A percentile compares a stretch with the other conserved stretches of the same genome.
Evolutionary conservation across 2,329 filamentous ascomycete genomes (phyloP).

Genomic region (Colletotrichum spinosum): DNA sequence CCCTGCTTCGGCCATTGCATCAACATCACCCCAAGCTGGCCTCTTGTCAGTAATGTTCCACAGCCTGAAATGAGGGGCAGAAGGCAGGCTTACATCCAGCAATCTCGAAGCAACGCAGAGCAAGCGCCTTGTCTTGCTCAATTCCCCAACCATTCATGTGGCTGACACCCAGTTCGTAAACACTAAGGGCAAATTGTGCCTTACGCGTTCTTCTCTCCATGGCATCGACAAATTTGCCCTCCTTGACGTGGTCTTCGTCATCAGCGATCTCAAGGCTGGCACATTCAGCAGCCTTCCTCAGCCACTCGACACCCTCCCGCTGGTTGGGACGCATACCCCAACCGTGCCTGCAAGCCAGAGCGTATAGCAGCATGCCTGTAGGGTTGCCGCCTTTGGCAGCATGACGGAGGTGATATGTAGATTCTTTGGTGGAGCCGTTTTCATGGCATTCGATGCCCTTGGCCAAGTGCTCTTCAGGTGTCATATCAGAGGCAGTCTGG

Average conservation of each 20-base stretch:
- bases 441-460: slow-evolving; percentile 94
- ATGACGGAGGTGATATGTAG: slow-evolving; percentile 93
- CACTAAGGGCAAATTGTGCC: slow-evolving; percentile 93
- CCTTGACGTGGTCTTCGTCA: slow-evolving; percentile 76
- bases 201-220: slow-evolving; percentile 84
- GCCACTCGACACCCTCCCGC: slow-evolving; percentile 89
- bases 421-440: slow-evolving; percentile 87
- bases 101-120: slow-evolving; percentile 94
- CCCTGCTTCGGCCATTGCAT: slow-evolving; percentile 92
- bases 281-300: slow-evolving; percentile 89
- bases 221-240: slow-evolving; percentile 72
- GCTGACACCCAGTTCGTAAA: slow-evolving; percentile 95
- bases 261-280: slow-evolving; percentile 86
- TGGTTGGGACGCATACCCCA: slow-evolving; percentile 98
- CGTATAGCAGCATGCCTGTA: slow-evolving; percentile 96
- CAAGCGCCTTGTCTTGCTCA: slow-evolving; percentile 88
- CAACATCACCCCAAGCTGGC: slow-evolving; percentile 89
- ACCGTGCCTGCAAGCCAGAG: slow-evolving; percentile 92
- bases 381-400: slow-evolving; percentile 88
- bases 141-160: slow-evolving; percentile 99
- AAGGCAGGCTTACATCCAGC: slow-evolving; percentile 77
- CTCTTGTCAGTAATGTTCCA: neutral
- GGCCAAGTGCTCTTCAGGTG: slow-evolving; percentile 87
- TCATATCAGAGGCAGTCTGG: slow-evolving; percentile 75
- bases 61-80: slow-evolving; percentile 19